These are phyloP conservation scores for Cryphonectria radicalis DNA, from an alignment of 2,329 filamentous ascomycete species.

Conservation along the genomic window DNA sequence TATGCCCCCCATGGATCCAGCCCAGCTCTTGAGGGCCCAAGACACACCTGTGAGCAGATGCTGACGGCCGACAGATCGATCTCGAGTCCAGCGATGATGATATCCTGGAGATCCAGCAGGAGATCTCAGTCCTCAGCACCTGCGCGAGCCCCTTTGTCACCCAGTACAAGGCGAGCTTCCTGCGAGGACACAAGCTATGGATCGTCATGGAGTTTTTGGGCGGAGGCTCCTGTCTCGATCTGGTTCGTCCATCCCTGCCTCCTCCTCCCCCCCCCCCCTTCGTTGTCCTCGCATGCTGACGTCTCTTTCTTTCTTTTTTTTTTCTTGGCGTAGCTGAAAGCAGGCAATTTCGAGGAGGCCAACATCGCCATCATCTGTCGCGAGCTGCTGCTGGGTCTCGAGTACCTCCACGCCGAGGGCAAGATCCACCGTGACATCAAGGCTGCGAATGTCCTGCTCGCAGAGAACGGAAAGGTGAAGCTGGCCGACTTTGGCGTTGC, in stretches of 20 bases:
- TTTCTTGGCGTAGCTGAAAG: conserved; percentile 71
- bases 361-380: conserved; percentile 95
- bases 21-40: neutral
- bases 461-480: conserved; percentile 88
- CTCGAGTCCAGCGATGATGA: conserved; percentile 98
- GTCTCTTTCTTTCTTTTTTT: no score
- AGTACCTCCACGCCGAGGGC: conserved; percentile 90
- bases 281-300: conserved; percentile 34
- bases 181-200: conserved; percentile 97
- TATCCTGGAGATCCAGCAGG: conserved; percentile 96
- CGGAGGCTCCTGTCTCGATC: conserved; percentile 90
- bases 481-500: conserved; percentile 97
- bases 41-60: neutral
- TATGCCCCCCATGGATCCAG: conserved; percentile 49
- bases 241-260: conserved; percentile 59
- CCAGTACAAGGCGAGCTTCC: conserved; percentile 93
- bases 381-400: conserved; percentile 85
- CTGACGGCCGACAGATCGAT: conserved; percentile 72
- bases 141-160: conserved; percentile 94
- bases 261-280: neutral
- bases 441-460: conserved; percentile 94
- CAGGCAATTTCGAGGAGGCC: conserved; percentile 82
- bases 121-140: conserved; percentile 92
- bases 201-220: conserved; percentile 99
- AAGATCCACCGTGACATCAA: conserved; percentile 98